These are phyloP conservation scores for Amphirosellinia nigrospora DNA, from an alignment of 495 filamentous ascomycete species.

Conservation along the genomic window DNA sequence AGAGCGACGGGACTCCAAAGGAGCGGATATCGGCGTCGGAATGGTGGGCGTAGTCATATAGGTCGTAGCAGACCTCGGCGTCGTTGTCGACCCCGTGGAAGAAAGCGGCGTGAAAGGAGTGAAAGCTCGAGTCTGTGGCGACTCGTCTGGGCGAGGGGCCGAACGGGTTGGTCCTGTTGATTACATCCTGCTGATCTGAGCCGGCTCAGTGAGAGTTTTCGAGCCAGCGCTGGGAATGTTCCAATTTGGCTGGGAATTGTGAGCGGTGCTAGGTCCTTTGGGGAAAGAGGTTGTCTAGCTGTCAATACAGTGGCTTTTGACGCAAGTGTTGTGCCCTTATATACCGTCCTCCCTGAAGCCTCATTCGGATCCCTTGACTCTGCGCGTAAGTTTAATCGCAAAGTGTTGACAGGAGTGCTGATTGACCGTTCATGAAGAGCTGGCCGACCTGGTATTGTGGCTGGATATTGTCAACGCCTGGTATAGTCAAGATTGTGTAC, in stretches of 20 bases:
- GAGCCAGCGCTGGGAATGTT: conserved; percentile 43
- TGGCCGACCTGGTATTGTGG: conserved; percentile 74
- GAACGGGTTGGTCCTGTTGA: conserved; percentile 41
- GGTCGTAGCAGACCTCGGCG: conserved; percentile 46
- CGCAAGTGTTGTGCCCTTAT: not conserved
- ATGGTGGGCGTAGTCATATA: conserved; percentile 44
- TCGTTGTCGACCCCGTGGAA: conserved; percentile 47
- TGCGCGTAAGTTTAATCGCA: conserved; percentile 52
- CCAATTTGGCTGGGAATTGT: conserved; percentile 54
- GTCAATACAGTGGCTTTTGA: conserved; percentile 32
- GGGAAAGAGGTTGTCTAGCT: conserved; percentile 52
- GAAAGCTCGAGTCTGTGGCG: conserved; percentile 50
- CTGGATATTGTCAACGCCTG: conserved; percentile 50
- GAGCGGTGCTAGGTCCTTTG: conserved; percentile 56
- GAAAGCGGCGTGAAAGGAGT: conserved; percentile 53
- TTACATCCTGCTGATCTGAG: conserved; percentile 47
- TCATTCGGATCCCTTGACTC: conserved; percentile 43
- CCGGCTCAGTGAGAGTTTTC: conserved; percentile 46
- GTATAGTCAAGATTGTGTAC: not conserved
- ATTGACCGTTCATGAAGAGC: conserved; percentile 70
- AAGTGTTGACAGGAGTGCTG: conserved; percentile 63
- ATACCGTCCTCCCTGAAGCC: conserved; percentile 28
- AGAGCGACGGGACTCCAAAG: conserved; percentile 47
- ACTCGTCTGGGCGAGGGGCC: conserved; percentile 50
- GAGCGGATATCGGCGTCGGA: conserved; percentile 54